A percentile compares a stretch with the other conserved stretches of the same genome.
These are phyloP conservation scores for Aspergillus pseudotamarii DNA, from an alignment of 2,329 filamentous ascomycete species.

Conservation along the genomic window DNA sequence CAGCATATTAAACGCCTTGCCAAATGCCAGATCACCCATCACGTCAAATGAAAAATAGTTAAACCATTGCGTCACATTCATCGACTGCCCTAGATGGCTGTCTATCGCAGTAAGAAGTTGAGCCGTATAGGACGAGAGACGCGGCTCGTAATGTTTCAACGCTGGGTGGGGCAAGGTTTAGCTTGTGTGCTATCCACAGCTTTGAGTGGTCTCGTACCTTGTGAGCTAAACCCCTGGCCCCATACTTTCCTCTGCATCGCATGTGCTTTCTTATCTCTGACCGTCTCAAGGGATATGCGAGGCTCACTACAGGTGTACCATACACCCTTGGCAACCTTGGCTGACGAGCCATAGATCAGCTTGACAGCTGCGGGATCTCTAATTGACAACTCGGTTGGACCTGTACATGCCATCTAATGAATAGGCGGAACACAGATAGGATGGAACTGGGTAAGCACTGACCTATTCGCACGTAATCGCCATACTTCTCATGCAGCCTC, in stretches of 20 bases:
- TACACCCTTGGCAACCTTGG: slow-evolving; percentile 21
- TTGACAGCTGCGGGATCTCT: slow-evolving; percentile 1
- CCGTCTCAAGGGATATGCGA: slow-evolving; percentile 23
- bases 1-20: slow-evolving; percentile 41
- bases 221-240: slow-evolving; percentile 35
- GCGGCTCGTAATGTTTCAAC: slow-evolving; percentile 6
- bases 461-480: slow-evolving; percentile 34
- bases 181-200: too few species aligned
- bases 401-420: not conserved
- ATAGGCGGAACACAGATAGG: too few species aligned
- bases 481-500: slow-evolving; percentile 28
- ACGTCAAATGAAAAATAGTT: slow-evolving; percentile 29
- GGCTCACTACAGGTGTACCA: slow-evolving; percentile 29
- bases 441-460: not conserved
- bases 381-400: slow-evolving; percentile 14
- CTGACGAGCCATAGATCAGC: slow-evolving; percentile 5
- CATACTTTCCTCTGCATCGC: slow-evolving; percentile 26
- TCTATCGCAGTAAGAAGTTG: slow-evolving; percentile 15
- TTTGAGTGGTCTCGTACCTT: slow-evolving; percentile 19
- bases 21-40: slow-evolving; percentile 44
- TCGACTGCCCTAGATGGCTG: slow-evolving; percentile 4
- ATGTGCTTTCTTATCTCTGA: slow-evolving; percentile 24
- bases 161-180: not conserved
- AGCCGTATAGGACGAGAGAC: not conserved
- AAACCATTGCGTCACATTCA: slow-evolving; percentile 25